Base-by-base conservation (phyloP, 1,284 basidiomycete genomes). In the Boletellus deceptivus region DNA sequence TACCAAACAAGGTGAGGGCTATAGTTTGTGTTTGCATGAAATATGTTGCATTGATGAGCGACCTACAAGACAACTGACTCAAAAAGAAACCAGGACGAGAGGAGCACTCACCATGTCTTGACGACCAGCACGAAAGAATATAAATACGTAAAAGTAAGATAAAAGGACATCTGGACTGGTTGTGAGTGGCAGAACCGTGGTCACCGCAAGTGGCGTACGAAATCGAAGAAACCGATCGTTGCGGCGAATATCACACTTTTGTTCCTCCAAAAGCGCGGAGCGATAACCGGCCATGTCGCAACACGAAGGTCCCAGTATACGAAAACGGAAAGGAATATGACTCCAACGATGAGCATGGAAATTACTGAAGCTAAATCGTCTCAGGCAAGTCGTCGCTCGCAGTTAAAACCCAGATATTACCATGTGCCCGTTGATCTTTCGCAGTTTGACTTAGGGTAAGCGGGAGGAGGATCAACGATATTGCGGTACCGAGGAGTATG, bases 201-300 rank as follows among this genome's bases (percentile, higher is more conserved):
- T 18, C 38, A 43, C 8, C 10, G 20, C 25, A 38, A 48, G 71
- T 9, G 13, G 47, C 78, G 17, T 55, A 82, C 80, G 60, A 87
- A 89, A 65, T 89, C 86, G 52, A 85, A 80, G 62, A 83, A 84
- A 6, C 85, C 85, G 54, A 91, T 83, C 41, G 82, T 63, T 22
- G 80, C 74, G 0, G 85, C 80, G 24, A 79, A 72, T 22, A 87
- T 71, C 25, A 90, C 79, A 34, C 77, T 79, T 13, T 74, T 69
- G 61, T 86, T 86, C 34, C 62, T 61, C 43, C 84, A 64, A 70
- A 87, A 84, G 29, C 82, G 75, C 33, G 73, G 70, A 11, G 81
- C 72, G 29, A 84, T 66, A 42, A 84, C 75, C 3, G 83, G 82
- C 45, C 71, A 70, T 37, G 70, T 73, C 8, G 82, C 77, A 54